Conservation (phyloP, 1,139 yeast species). For the Debaryomycetaceae sp. region DNA sequence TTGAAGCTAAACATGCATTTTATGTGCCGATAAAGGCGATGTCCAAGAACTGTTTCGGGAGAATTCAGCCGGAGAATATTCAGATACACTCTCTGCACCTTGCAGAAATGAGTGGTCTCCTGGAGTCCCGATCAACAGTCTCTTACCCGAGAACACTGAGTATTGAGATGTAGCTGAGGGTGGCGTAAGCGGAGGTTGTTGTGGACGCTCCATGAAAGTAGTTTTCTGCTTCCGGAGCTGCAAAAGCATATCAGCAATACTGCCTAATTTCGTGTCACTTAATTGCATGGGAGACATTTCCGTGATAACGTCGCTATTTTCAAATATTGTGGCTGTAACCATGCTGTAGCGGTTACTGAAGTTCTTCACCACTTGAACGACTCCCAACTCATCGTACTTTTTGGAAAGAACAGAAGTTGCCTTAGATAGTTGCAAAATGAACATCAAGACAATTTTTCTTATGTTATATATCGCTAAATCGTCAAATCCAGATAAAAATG, state of each 20-base stretch:
- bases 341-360: constrained; percentile 25
- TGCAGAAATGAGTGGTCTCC: constrained; percentile 1
- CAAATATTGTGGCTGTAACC: constrained; percentile 23
- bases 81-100: constrained; percentile 7
- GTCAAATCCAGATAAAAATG: constrained; percentile 54
- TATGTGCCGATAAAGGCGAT: constrained; percentile 8
- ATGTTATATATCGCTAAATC: constrained; percentile 37
- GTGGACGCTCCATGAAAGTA: constrained; percentile 3
- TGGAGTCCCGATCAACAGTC: constrained; percentile 8
- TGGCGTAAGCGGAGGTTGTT: constrained; percentile 33
- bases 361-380: constrained; percentile 35
- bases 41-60: constrained; percentile 7
- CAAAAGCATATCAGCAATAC: constrained; percentile 24
- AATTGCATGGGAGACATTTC: constrained; percentile 8
- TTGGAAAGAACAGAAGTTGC: constrained; percentile 55
- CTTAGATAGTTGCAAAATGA: constrained; percentile 42
- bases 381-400: constrained; percentile 48
- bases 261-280: constrained; percentile 12
- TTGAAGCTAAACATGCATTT: constrained; percentile 5
- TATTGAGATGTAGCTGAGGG: constrained; percentile 43
- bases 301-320: constrained; percentile 17
- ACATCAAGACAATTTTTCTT: constrained; percentile 42
- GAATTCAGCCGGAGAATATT: constrained; percentile 7
- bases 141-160: constrained; percentile 34
- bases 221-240: constrained; percentile 19